Conservation (phyloP, 331 rosid species). For the Prunus yedoensis region DNA sequence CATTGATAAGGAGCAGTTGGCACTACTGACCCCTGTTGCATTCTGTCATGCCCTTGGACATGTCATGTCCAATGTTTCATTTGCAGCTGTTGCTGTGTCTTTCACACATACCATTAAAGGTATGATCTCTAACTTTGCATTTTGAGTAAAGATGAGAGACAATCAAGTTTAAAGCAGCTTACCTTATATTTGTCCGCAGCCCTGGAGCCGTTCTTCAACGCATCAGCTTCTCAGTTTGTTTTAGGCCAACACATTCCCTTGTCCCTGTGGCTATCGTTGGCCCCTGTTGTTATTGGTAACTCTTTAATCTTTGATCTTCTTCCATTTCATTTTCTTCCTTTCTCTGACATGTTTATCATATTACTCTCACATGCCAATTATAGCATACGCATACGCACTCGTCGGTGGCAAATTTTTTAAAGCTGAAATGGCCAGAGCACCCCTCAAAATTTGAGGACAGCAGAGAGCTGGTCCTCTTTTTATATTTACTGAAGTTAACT, state of each 20-base stretch:
- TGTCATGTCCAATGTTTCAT: conserved; percentile 91
- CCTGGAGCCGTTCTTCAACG: conserved; percentile 93
- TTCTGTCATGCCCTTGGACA: conserved; percentile 93
- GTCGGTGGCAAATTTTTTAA: too few relatives aligned
- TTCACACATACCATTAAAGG: conserved; percentile 94
- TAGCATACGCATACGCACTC: background rate
- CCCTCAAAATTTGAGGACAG: too few relatives aligned
- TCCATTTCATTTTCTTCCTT: background rate
- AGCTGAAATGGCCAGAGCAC: too few relatives aligned
- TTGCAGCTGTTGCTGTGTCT: conserved; percentile 97
- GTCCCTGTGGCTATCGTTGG: conserved; percentile 80
- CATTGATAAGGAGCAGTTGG: conserved; percentile 62
- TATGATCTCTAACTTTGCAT: background rate
- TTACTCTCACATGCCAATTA: background rate
- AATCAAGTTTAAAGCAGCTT: background rate
- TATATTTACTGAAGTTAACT: conserved; percentile 8
- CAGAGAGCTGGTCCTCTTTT: background rate
- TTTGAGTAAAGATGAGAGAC: background rate
- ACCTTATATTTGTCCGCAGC: conserved; percentile 42
- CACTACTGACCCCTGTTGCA: conserved; percentile 67
- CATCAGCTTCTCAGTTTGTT: conserved; percentile 91
- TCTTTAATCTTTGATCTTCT: background rate
- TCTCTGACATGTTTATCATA: background rate
- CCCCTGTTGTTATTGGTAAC: conserved; percentile 89
- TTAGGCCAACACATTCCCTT: conserved; percentile 81